These are phyloP conservation scores for Ambrosiella beaveri DNA, from an alignment of 2,329 filamentous ascomycete genomes.

Conservation along the genomic window DNA sequence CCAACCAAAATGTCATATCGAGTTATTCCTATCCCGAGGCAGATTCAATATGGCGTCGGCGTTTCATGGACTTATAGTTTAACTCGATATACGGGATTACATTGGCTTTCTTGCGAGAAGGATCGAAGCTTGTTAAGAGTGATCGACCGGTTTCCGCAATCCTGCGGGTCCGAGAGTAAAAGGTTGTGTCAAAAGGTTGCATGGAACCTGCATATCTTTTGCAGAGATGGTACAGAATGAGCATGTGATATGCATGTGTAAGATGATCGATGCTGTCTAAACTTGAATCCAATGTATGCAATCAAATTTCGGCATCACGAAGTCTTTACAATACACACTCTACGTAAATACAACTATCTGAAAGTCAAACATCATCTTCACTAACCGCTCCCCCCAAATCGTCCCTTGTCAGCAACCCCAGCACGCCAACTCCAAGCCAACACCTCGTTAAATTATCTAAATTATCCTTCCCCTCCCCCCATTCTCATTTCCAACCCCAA, in stretches of 20 bases:
- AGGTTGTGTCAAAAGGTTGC: not conserved
- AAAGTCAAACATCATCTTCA: not conserved
- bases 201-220: not conserved
- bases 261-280: not conserved
- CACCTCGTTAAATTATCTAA: not conserved
- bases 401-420: not conserved
- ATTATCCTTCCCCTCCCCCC: not conserved
- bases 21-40: too few relatives aligned
- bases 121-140: not conserved
- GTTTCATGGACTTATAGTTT: too few relatives aligned
- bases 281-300: too few relatives aligned
- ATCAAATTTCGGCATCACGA: too few relatives aligned
- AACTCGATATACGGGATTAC: too few relatives aligned
- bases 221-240: not conserved
- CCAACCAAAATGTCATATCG: too few relatives aligned
- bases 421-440: conserved; percentile 1
- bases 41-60: too few relatives aligned
- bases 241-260: not conserved
- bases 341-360: too few relatives aligned
- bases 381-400: not conserved
- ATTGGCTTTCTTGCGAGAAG: not conserved
- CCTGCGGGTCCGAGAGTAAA: not conserved
- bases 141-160: not conserved
- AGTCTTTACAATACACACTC: too few relatives aligned
- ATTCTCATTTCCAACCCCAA: not conserved